Percentiles rank a stretch among this genome's conserved stretches.
phyloP scores from a whole-genome alignment of 1,284 basidiomycete genomes.

The Cutaneotrichosporon sp. region DNA sequence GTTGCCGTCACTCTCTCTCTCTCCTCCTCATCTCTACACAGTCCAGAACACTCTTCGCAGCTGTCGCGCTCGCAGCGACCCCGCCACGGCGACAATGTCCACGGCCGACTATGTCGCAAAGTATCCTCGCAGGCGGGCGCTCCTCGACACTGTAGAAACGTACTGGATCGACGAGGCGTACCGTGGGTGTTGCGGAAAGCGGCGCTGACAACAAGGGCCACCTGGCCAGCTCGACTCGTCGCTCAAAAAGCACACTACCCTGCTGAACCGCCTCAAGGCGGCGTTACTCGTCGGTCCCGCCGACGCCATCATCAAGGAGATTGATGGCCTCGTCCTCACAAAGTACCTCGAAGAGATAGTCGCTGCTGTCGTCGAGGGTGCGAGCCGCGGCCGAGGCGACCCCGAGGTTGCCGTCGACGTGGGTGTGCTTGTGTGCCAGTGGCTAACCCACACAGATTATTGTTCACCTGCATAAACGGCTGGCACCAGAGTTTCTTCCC shows the following conservation, averaged over 20 bases:
- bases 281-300: slow-evolving; percentile 41
- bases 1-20: neutral
- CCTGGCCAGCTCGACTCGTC: slow-evolving; percentile 69
- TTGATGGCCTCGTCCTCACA: slow-evolving; percentile 79
- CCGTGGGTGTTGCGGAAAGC: slow-evolving; percentile 29
- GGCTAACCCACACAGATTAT: slow-evolving; percentile 59
- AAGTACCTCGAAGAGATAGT: slow-evolving; percentile 96
- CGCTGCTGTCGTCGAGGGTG: slow-evolving; percentile 77
- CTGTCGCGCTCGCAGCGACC: too few relatives aligned
- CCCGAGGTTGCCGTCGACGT: slow-evolving; percentile 89
- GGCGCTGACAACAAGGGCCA: slow-evolving; percentile 28
- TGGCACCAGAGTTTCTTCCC: slow-evolving; percentile 70
- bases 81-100: slow-evolving; percentile 19
- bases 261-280: slow-evolving; percentile 75
- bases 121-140: slow-evolving; percentile 31
- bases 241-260: slow-evolving; percentile 84
- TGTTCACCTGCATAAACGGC: slow-evolving; percentile 80
- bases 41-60: too few relatives aligned
- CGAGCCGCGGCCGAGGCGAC: slow-evolving; percentile 75
- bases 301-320: slow-evolving; percentile 84
- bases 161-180: slow-evolving; percentile 46
- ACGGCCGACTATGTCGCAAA: slow-evolving; percentile 44
- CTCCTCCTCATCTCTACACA: neutral
- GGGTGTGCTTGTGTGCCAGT: slow-evolving; percentile 25
- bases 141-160: slow-evolving; percentile 37